Conservation (phyloP, 768 basidiomycete species). For the Lyophyllum atratum region DNA sequence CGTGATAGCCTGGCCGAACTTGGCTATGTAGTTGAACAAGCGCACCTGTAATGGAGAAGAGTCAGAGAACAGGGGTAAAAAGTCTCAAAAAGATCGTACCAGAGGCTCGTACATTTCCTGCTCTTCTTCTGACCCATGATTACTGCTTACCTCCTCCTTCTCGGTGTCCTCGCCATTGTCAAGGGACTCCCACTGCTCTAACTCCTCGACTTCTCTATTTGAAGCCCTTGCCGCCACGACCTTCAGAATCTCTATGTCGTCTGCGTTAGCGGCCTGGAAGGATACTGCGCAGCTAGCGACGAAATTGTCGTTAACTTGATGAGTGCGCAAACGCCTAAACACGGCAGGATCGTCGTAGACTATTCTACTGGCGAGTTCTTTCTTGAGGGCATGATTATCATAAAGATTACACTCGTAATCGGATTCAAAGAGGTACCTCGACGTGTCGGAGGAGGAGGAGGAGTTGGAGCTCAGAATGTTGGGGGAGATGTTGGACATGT, state of each 20-base stretch:
- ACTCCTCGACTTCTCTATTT: neutral
- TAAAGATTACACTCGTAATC: neutral
- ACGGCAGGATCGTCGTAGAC: neutral
- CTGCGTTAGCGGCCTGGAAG: neutral
- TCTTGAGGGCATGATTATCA: no score
- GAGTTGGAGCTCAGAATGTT: no score
- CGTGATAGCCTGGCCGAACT: conserved; percentile 4
- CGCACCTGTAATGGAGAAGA: neutral
- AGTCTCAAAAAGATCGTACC: conserved; percentile 5
- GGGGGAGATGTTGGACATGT: no score
- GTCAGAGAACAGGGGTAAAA: neutral
- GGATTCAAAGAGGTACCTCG: neutral
- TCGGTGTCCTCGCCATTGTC: neutral
- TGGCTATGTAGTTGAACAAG: conserved; percentile 14
- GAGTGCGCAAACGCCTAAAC: neutral
- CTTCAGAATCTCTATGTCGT: neutral
- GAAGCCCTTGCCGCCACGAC: neutral
- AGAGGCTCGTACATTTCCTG: conserved; percentile 15
- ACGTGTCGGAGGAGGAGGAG: neutral
- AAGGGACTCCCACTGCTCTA: no score
- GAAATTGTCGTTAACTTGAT: neutral
- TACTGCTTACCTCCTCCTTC: conserved; percentile 1
- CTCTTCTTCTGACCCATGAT: conserved; percentile 8
- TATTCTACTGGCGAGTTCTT: neutral
- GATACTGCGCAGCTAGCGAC: neutral